These are phyloP conservation scores for Camellia sinensis DNA, from an alignment of 148 eudicot genomes.

Conservation along the genomic window DNA sequence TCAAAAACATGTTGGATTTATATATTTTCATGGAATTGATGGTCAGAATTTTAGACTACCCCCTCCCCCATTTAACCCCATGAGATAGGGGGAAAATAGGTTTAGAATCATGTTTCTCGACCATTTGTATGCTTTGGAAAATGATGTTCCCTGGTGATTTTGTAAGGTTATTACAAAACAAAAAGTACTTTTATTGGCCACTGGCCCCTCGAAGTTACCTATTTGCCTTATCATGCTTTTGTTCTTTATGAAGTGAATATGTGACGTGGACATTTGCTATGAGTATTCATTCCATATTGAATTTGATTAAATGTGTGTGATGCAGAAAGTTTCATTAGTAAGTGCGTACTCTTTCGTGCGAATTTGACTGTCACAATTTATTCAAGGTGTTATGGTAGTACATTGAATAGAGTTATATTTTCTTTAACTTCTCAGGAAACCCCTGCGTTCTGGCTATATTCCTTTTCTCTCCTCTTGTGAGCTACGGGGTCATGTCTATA, in stretches of 20 bases:
- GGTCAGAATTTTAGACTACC: too few relatives aligned
- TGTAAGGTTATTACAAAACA: neutral
- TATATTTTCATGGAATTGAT: too few relatives aligned
- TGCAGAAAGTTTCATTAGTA: too few relatives aligned
- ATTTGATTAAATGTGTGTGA: too few relatives aligned
- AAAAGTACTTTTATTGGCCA: too few relatives aligned
- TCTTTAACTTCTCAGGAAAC: constrained; percentile 54
- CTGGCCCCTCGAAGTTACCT: neutral
- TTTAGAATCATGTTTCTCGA: too few relatives aligned
- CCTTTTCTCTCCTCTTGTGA: constrained; percentile 72
- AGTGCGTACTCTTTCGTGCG: neutral
- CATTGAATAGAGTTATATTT: constrained; percentile 6
- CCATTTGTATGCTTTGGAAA: neutral
- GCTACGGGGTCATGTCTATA: constrained; percentile 90
- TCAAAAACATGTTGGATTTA: neutral
- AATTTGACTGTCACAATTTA: neutral
- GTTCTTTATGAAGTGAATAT: neutral
- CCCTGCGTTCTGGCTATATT: constrained; percentile 86
- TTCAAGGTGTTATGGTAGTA: neutral
- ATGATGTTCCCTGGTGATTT: neutral
- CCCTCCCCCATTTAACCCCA: too few relatives aligned
- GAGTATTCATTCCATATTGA: neutral
- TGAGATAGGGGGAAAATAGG: too few relatives aligned
- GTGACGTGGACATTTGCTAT: neutral
- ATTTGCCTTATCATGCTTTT: neutral